phyloP scores from a whole-genome alignment of 345 rosid species.

The Camelina laxa region DNA sequence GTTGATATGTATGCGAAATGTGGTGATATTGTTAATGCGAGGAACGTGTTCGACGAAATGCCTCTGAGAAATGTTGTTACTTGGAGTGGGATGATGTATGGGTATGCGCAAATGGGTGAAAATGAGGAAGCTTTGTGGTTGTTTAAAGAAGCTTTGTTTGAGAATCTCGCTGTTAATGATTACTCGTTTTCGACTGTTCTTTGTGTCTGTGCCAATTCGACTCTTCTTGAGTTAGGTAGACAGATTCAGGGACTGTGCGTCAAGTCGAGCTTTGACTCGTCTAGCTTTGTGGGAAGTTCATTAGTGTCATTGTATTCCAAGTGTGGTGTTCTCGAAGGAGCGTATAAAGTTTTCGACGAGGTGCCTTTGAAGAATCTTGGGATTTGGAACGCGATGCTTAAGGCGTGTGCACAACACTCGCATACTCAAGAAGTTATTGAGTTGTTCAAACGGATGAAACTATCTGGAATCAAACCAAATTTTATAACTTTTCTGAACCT shows the following conservation, averaged over 20 bases:
- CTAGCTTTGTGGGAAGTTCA: constrained; percentile 80
- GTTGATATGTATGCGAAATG: constrained; percentile 90
- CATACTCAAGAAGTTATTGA: constrained; percentile 53
- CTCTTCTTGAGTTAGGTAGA: constrained; percentile 80
- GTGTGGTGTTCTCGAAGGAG: constrained; percentile 75
- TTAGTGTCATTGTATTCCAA: constrained; percentile 80
- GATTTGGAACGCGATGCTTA: constrained; percentile 89
- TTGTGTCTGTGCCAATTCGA: constrained; percentile 73
- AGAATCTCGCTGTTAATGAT: constrained; percentile 74
- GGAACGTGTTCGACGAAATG: constrained; percentile 84
- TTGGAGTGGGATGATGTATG: constrained; percentile 94
- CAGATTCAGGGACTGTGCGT: constrained; percentile 83
- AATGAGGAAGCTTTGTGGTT: constrained; percentile 69
- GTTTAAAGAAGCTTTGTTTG: constrained; percentile 66
- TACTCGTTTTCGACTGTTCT: constrained; percentile 78
- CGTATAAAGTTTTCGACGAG: constrained; percentile 63
- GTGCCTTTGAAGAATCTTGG: constrained; percentile 66
- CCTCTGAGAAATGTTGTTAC: constrained; percentile 83
- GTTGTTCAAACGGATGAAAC: constrained; percentile 67
- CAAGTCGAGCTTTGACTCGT: constrained; percentile 68
- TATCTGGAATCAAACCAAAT: constrained; percentile 65
- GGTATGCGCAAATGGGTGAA: constrained; percentile 76
- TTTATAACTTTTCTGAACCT: constrained; percentile 76
- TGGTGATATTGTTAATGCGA: constrained; percentile 58
- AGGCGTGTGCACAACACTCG: constrained; percentile 81